Evolutionary conservation across 1,284 basidiomycete genomes (phyloP).

Genomic region (Sanghuangporus baumii): DNA sequence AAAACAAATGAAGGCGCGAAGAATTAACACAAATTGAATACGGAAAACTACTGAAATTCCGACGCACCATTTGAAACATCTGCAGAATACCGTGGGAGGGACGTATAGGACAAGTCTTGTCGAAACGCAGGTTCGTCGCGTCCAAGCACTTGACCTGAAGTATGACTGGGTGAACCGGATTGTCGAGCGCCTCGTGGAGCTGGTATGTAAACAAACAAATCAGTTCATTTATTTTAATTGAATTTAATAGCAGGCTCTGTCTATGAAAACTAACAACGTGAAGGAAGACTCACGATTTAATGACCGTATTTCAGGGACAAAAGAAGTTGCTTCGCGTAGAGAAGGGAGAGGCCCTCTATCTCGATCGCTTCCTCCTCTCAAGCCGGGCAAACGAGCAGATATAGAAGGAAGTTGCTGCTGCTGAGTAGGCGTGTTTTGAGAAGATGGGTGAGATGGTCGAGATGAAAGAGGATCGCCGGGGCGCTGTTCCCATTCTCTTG

Average conservation of each 20-base stretch:
- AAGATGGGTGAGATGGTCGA: background rate
- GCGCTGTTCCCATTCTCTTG: background rate
- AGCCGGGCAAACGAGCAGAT: background rate
- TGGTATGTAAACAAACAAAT: background rate
- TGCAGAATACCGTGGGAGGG: constrained; percentile 15
- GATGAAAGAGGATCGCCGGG: background rate
- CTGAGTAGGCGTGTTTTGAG: background rate
- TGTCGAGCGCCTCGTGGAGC: background rate
- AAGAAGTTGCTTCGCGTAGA: background rate
- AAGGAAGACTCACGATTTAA: background rate
- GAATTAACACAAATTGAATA: background rate
- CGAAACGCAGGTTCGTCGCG: background rate
- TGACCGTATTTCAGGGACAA: background rate
- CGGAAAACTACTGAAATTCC: background rate
- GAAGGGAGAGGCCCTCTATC: background rate
- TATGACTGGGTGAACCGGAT: background rate
- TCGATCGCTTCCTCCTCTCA: background rate
- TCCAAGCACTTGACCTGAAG: background rate
- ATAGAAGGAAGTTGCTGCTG: background rate
- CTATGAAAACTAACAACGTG: too few relatives aligned
- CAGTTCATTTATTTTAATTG: background rate
- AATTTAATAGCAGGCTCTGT: too few relatives aligned
- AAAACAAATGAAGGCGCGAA: background rate
- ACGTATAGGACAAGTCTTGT: constrained; percentile 2
- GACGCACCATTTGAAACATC: background rate